Evolutionary conservation across 768 basidiomycete species (phyloP).

Genomic region (Gyrodon lividus): DNA sequence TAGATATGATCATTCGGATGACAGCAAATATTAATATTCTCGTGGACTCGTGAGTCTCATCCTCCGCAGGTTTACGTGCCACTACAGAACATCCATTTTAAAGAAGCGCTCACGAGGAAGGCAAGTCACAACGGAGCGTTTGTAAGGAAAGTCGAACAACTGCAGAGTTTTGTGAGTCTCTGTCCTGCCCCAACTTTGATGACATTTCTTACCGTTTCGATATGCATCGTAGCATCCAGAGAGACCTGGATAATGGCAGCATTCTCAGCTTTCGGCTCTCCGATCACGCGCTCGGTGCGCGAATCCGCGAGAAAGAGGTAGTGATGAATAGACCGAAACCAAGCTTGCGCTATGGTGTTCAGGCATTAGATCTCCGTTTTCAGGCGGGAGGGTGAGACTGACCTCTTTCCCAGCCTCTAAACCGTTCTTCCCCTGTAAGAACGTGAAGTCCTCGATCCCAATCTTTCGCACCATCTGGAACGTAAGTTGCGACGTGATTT

Average conservation of each 20-base stretch:
- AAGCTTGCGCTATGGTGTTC: conserved; percentile 12
- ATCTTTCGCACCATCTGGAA: conserved; percentile 28
- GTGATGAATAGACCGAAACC: conserved; percentile 36
- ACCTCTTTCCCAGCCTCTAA: conserved; percentile 43
- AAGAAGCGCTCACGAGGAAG: conserved; percentile 24
- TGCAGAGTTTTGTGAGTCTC: background rate
- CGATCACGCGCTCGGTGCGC: conserved; percentile 40
- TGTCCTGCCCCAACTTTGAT: background rate
- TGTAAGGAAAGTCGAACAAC: conserved; percentile 28
- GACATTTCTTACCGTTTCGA: conserved; percentile 14
- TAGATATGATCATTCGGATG: no score
- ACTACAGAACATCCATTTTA: conserved; percentile 19
- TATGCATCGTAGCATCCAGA: conserved; percentile 18
- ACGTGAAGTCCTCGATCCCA: conserved; percentile 43
- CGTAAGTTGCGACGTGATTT: conserved; percentile 23
- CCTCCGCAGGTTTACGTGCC: background rate
- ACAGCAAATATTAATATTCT: background rate
- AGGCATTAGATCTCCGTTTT: background rate
- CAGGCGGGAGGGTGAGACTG: conserved; percentile 13
- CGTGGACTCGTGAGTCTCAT: background rate
- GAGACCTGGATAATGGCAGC: conserved; percentile 27
- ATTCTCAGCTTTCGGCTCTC: conserved; percentile 41
- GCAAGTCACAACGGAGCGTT: conserved; percentile 17
- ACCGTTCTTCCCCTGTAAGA: conserved; percentile 47
- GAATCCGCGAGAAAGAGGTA: conserved; percentile 44